These are phyloP conservation scores for Sclerotinia glacialis DNA, from an alignment of 2,329 filamentous ascomycete genomes.

Conservation along the genomic window DNA sequence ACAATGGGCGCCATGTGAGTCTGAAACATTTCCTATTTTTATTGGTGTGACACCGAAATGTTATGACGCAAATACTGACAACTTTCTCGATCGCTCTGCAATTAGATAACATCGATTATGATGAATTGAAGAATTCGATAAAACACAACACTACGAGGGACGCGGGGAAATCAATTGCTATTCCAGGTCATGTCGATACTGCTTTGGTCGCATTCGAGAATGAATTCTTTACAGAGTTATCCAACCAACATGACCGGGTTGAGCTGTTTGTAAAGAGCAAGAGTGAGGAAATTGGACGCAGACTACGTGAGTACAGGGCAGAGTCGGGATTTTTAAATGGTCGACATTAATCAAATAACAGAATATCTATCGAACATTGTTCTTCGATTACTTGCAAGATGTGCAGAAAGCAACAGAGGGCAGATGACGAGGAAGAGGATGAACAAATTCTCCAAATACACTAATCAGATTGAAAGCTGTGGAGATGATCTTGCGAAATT, in stretches of 20 bases:
- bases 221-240: conserved; percentile 68
- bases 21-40: conserved; percentile 4
- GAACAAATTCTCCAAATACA: conserved; percentile 37
- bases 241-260: conserved; percentile 71
- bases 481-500: conserved; percentile 70
- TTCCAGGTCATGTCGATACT: conserved; percentile 66
- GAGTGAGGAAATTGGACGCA: conserved; percentile 69
- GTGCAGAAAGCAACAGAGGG: conserved; percentile 28
- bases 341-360: conserved; percentile 23
- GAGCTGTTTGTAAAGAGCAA: conserved; percentile 78
- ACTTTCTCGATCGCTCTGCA: conserved; percentile 22
- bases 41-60: conserved; percentile 5
- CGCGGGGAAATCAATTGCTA: conserved; percentile 67
- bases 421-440: conserved; percentile 33
- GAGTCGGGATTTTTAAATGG: not conserved
- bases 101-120: conserved; percentile 83
- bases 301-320: conserved; percentile 54
- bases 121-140: conserved; percentile 80
- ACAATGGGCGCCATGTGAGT: conserved; percentile 73
- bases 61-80: conserved; percentile 23
- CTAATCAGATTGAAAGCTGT: conserved; percentile 47
- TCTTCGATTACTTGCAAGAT: conserved; percentile 33
- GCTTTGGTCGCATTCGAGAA: conserved; percentile 64
- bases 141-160: conserved; percentile 73
- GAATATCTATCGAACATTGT: conserved; percentile 33